Percentiles rank a stretch among this genome's conserved stretches.
Conservation (phyloP, 768 basidiomycete genomes). For the Podaxis pistillaris region DNA sequence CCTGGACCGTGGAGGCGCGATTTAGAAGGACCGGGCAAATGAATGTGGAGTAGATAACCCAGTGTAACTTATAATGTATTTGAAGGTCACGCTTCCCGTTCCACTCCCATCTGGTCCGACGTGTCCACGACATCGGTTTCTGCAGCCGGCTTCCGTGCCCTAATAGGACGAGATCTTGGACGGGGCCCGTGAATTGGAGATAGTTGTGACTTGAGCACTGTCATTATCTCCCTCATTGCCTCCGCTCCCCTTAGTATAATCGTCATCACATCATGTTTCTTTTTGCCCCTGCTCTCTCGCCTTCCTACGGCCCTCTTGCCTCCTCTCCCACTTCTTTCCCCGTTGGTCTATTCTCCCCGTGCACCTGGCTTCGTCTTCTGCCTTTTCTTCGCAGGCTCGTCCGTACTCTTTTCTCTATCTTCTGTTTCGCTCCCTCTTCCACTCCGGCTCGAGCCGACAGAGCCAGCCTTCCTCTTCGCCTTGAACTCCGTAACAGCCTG, state of each 20-base stretch:
- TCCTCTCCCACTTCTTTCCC: slow-evolving; percentile 13
- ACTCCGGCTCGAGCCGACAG: slow-evolving; percentile 19
- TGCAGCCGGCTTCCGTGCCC: background rate
- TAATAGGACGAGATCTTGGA: slow-evolving; percentile 30
- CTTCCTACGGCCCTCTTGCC: slow-evolving; percentile 13
- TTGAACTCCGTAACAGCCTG: slow-evolving; percentile 82
- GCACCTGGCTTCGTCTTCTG: slow-evolving; percentile 16
- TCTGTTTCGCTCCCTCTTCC: slow-evolving; percentile 24
- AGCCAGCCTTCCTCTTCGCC: slow-evolving; percentile 44
- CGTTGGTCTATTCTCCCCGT: background rate
- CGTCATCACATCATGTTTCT: slow-evolving; percentile 1
- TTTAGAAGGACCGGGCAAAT: no score
- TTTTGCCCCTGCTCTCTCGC: background rate
- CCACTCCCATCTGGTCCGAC: background rate
- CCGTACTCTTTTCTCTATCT: slow-evolving; percentile 15
- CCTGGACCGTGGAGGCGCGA: no score
- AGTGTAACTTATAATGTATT: no score
- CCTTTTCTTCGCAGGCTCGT: slow-evolving; percentile 25
- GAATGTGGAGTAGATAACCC: no score
- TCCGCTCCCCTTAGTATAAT: slow-evolving; percentile 10
- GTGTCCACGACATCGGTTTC: background rate
- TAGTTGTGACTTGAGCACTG: slow-evolving; percentile 19
- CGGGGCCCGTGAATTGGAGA: slow-evolving; percentile 41
- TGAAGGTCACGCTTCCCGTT: no score
- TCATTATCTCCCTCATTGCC: slow-evolving; percentile 13